phyloP scores from a whole-genome alignment of 306 rosid genomes.

The Ceratonia siliqua region DNA sequence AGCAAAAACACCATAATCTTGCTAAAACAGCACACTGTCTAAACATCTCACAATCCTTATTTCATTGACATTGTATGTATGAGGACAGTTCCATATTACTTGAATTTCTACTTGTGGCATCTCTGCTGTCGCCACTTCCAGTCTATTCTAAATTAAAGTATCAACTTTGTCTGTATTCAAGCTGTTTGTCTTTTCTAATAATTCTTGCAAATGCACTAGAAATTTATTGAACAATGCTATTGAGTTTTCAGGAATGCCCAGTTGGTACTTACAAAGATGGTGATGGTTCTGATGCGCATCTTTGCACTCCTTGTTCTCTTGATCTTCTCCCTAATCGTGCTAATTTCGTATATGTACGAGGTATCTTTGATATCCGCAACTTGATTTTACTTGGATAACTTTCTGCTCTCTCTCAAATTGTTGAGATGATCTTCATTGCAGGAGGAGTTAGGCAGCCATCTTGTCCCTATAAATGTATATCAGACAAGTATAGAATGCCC shows the following conservation, averaged over 20 bases:
- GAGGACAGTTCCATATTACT: not conserved
- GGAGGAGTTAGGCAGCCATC: constrained; percentile 73
- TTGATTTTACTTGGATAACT: constrained; percentile 30
- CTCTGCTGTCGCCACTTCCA: not conserved
- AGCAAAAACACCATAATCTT: no score
- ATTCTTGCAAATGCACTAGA: constrained; percentile 25
- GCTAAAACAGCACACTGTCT: no score
- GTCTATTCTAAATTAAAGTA: not conserved
- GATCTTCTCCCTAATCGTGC: constrained; percentile 95
- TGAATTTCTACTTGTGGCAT: not conserved
- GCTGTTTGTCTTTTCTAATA: constrained; percentile 12
- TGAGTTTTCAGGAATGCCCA: constrained; percentile 84
- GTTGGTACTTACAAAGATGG: constrained; percentile 86
- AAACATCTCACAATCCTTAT: no score
- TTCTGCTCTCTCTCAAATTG: constrained; percentile 20
- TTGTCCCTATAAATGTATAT: constrained; percentile 87
- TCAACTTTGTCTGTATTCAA: constrained; percentile 18
- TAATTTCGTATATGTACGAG: constrained; percentile 81
- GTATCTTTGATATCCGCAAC: constrained; percentile 46
- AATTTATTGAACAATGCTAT: constrained; percentile 34
- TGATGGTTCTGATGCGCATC: constrained; percentile 75
- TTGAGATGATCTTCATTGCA: constrained; percentile 43
- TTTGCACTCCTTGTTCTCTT: constrained; percentile 87
- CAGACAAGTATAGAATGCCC: constrained; percentile 94
- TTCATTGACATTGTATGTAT: constrained; percentile 13